phyloP scores from a whole-genome alignment of 2,329 filamentous ascomycete species.

The Blumeriella jaapii region DNA sequence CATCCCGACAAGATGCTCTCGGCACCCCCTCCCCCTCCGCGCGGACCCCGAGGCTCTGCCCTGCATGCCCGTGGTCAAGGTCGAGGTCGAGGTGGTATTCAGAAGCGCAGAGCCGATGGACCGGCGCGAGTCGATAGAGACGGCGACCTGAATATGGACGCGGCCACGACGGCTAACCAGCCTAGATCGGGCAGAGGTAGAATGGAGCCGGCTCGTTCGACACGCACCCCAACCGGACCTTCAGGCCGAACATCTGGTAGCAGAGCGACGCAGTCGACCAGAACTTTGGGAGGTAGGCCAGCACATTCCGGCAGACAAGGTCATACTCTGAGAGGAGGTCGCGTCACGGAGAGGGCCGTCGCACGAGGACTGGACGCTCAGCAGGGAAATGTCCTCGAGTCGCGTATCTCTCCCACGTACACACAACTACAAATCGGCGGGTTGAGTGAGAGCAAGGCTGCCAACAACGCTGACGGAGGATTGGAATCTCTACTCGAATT shows the following conservation, averaged over 20 bases:
- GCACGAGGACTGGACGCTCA: constrained; percentile 30
- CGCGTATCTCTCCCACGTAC: constrained; percentile 18
- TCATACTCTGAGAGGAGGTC: constrained; percentile 27
- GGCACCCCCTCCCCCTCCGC: constrained; percentile 12
- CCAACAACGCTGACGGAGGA: constrained; percentile 54
- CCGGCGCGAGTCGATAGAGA: constrained; percentile 40
- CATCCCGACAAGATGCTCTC: constrained; percentile 2
- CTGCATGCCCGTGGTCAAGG: constrained; percentile 27
- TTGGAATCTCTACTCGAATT: constrained; percentile 53
- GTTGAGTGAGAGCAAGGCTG: constrained; percentile 57
- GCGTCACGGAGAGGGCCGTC: constrained; percentile 19
- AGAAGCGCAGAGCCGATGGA: constrained; percentile 33
- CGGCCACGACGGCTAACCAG: constrained; percentile 23
- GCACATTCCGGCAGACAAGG: constrained; percentile 19
- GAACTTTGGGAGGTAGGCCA: constrained; percentile 16
- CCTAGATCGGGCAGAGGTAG: constrained; percentile 20
- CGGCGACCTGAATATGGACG: constrained; percentile 50
- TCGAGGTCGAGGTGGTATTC: constrained; percentile 36
- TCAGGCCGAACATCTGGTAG: background rate
- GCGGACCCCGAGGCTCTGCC: constrained; percentile 20
- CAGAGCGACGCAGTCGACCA: constrained; percentile 5
- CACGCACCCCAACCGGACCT: background rate
- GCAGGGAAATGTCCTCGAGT: constrained; percentile 22
- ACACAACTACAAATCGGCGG: constrained; percentile 40
- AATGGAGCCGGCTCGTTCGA: constrained; percentile 6